phyloP scores from a whole-genome alignment of 345 rosid species.

The Eucalyptus shirleyi region DNA sequence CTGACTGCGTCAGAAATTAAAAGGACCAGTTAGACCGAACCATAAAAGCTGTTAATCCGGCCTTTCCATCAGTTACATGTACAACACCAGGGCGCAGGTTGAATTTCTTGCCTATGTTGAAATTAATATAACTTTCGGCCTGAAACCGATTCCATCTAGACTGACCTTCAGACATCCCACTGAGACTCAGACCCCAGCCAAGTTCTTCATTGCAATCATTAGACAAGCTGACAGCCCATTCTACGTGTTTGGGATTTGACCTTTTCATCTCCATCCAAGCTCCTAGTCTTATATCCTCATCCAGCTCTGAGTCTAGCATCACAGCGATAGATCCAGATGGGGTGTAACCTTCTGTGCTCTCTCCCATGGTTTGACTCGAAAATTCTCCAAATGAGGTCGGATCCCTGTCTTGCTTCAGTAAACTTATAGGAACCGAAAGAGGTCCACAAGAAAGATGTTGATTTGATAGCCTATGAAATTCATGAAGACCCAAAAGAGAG shows the following conservation, averaged over 20 bases:
- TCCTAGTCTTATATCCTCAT: constrained; percentile 41
- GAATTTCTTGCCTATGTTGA: constrained; percentile 33
- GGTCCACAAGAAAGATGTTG: constrained; percentile 22
- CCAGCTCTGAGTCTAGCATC: constrained; percentile 54
- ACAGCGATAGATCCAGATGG: constrained; percentile 36
- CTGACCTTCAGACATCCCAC: constrained; percentile 37
- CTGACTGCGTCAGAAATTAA: neutral
- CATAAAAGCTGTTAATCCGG: constrained; percentile 39
- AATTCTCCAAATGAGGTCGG: constrained; percentile 3
- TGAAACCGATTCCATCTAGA: constrained; percentile 33
- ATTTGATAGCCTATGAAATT: constrained; percentile 15
- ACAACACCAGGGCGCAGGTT: constrained; percentile 61
- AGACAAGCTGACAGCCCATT: constrained; percentile 50
- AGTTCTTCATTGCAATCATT: constrained; percentile 52
- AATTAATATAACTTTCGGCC: constrained; percentile 49
- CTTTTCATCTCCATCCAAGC: constrained; percentile 76
- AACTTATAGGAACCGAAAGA: constrained; percentile 36
- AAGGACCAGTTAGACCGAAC: constrained; percentile 76
- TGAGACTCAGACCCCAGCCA: constrained; percentile 69
- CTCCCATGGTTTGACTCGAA: constrained; percentile 2
- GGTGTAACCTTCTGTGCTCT: neutral
- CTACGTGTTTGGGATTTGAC: constrained; percentile 19
- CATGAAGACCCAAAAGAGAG: constrained; percentile 51
- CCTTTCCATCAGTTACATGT: constrained; percentile 35
- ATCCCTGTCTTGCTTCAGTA: constrained; percentile 9